phyloP scores from a whole-genome alignment of 345 rosid genomes.

The Brassica rapa region DNA sequence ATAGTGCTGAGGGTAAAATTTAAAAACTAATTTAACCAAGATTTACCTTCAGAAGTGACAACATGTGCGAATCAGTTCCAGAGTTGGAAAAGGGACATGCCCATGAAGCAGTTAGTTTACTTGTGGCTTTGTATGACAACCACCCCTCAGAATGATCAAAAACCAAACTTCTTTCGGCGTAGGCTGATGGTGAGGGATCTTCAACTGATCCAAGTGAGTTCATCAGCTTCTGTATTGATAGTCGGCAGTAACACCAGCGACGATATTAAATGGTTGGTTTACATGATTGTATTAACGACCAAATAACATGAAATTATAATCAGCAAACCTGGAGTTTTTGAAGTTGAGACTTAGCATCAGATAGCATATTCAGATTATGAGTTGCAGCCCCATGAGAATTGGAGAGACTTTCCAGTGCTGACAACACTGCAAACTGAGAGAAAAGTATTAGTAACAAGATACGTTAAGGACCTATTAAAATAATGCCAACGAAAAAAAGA shows the following conservation, averaged over 20 bases:
- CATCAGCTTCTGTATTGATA: constrained; percentile 71
- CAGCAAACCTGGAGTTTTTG: constrained; percentile 73
- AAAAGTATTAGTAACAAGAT: constrained; percentile 30
- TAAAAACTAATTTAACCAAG: constrained; percentile 23
- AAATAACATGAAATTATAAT: constrained; percentile 31
- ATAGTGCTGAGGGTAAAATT: constrained; percentile 12
- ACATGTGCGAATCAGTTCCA: constrained; percentile 71
- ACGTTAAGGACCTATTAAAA: constrained; percentile 12
- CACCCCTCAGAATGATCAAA: constrained; percentile 74
- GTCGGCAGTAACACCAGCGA: constrained; percentile 33
- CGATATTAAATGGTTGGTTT: constrained; percentile 26
- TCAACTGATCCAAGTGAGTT: constrained; percentile 69
- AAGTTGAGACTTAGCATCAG: constrained; percentile 66
- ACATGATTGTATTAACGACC: constrained; percentile 15
- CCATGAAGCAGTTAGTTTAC: constrained; percentile 73
- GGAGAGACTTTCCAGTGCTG: constrained; percentile 59
- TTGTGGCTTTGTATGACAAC: constrained; percentile 76
- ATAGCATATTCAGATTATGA: constrained; percentile 51
- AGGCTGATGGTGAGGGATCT: constrained; percentile 87
- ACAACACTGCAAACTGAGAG: constrained; percentile 74
- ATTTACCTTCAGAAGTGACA: constrained; percentile 76
- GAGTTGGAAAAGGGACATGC: constrained; percentile 63
- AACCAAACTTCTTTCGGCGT: constrained; percentile 63
- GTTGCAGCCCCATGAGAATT: constrained; percentile 43
- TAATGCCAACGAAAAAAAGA: not conserved